Evolutionary conservation across 2,329 filamentous ascomycete species (phyloP), one percentile per base, ranked within the genome.

Genomic region (Sclerotinia sclerotiorum): DNA sequence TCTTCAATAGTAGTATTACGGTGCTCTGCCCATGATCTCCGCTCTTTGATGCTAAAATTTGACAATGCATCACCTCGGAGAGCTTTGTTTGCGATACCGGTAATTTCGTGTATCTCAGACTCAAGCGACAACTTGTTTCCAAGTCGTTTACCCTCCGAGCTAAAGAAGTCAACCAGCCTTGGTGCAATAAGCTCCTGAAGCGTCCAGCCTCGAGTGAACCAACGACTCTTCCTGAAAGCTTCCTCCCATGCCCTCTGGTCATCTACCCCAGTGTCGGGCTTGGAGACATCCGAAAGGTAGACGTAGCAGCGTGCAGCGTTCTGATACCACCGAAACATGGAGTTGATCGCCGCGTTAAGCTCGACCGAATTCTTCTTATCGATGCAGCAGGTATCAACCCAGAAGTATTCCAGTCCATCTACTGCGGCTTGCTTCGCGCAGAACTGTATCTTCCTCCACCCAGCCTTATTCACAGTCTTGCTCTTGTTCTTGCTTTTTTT

Each of bases 291-390:
- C 3, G 55, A 52, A 21, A 60, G 24, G n/a, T 67, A 67, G 4
- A 60, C 21, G 7, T 67, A 67, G 32, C 55, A 67, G 5, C 7
- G 13, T 13, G 8, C 10, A 4, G 63, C 11, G 7, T 39, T 42
- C 27, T 54, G 65, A 46, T 67, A 67, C 55, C 55, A 67, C 1
- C 44, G 54, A 51, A 44, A 67, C 42, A 67, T 67, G 4, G 65
- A 67, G 32, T 58, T 67, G 4, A 67, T 67, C 5, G 55, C 29
- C 11, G 39, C 32, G 2, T 24, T 11, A 5, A 67, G 55, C 29
- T 58, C 65, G 24, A 48, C n/a, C 6, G n/a, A n/a, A 51, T 51
- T 60, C 21, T 44, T 27, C 24, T 52, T 67, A 24, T 67, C n/a
- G n/a, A 67, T 67, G 11, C 46, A 67, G 29, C 44, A 58, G 3